Conservation (phyloP, 805 yeast genomes). For the Kluyveromyces wickerhamii region DNA sequence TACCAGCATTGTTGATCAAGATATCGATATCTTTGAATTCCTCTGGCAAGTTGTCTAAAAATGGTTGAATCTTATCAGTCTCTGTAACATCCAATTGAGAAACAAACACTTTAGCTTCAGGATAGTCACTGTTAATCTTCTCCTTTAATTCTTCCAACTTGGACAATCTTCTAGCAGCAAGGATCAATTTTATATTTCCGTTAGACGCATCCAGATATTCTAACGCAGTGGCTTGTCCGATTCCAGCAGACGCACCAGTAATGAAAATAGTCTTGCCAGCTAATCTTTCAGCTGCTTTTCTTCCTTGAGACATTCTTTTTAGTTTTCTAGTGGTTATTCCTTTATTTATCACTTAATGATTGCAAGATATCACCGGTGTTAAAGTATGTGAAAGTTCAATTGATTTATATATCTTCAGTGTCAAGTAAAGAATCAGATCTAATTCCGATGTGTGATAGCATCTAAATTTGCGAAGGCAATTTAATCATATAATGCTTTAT, state of each 20-base stretch:
- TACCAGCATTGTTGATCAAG: conserved; percentile 66
- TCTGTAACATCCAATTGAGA: conserved; percentile 51
- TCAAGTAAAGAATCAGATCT: too few species aligned
- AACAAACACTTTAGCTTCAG: conserved; percentile 38
- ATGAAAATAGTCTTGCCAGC: conserved; percentile 72
- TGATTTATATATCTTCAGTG: too few species aligned
- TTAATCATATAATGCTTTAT: too few species aligned
- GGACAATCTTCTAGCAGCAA: conserved; percentile 72
- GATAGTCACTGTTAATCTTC: conserved; percentile 40
- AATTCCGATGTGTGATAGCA: too few species aligned
- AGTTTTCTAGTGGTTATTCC: too few species aligned
- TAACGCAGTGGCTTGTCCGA: conserved; percentile 85
- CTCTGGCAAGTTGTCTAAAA: conserved; percentile 45
- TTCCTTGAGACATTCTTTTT: conserved; percentile 61
- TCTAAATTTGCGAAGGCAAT: too few species aligned
- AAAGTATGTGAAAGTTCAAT: too few species aligned
- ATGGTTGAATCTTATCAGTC: conserved; percentile 42
- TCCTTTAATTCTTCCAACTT: conserved; percentile 43
- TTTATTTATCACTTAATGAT: too few species aligned
- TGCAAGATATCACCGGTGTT: too few species aligned
- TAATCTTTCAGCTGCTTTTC: conserved; percentile 70
- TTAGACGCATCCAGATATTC: conserved; percentile 73
- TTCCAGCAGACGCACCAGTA: conserved; percentile 97
- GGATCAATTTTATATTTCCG: conserved; percentile 61
- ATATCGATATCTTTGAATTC: conserved; percentile 60